Evolutionary conservation across 2,329 filamentous ascomycete species (phyloP).

Genomic region (Cytospora piceae): DNA sequence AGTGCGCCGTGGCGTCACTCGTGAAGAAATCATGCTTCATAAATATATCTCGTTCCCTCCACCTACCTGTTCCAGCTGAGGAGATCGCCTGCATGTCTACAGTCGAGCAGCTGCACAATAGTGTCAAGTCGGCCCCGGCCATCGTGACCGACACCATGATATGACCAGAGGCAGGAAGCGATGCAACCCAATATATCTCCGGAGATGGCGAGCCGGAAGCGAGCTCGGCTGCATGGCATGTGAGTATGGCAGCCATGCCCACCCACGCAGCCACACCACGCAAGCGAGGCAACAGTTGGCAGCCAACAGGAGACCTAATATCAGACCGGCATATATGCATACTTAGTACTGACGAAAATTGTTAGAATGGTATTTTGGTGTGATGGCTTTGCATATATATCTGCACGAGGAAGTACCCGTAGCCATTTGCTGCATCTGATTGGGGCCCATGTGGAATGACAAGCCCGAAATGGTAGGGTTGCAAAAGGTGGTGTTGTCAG

Average conservation of each 20-base stretch:
- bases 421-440: constrained; percentile 12
- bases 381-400: constrained; percentile 6
- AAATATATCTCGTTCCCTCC: not conserved
- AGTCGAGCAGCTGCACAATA: constrained; percentile 12
- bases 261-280: constrained; percentile 1
- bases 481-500: not conserved
- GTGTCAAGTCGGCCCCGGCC: constrained; percentile 1
- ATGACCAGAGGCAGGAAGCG: not conserved
- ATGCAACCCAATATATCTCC: not conserved
- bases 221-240: not conserved
- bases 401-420: constrained; percentile 11
- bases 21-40: not conserved
- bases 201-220: not conserved
- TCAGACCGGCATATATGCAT: constrained; percentile 13
- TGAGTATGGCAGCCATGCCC: constrained; percentile 5
- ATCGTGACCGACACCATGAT: constrained; percentile 21
- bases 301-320: constrained; percentile 1
- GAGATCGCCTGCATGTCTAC: constrained; percentile 4
- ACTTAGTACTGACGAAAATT: not conserved
- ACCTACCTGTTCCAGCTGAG: constrained; percentile 16
- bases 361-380: not conserved
- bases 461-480: not conserved
- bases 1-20: not conserved
- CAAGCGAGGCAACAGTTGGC: not conserved
- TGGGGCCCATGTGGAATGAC: constrained; percentile 16